Base-by-base conservation (phyloP, 345 rosid species). In the Arabis alpina region DNA sequence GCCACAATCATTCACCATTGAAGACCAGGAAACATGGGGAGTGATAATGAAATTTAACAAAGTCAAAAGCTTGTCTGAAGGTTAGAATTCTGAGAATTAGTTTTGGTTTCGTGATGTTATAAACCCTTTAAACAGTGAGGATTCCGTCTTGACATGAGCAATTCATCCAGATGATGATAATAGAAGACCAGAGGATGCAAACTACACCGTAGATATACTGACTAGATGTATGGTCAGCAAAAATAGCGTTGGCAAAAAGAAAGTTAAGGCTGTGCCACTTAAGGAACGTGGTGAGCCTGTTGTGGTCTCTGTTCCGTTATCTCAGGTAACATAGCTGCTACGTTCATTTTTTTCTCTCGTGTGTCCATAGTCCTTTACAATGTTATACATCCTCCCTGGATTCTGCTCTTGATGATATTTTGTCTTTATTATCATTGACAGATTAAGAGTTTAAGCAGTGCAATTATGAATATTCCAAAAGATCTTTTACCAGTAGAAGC, bases 401-500 rank as follows among this genome's bases (percentile, higher is more conserved):
- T 56, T 45, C 49, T 51, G 50, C 13, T 61, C 41, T 49, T 51
- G 10, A 42, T 63, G 66, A 42, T 64, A 50, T 41, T 73, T 52
- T 44, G 43, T 13, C 54, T 44, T 74, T 61, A 73, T 78, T 72
- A 41, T 73, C 45, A 70, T 71, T 53, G 45, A 73, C 88, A 94
- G 99, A 86, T 94, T 63, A 68, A 77, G 60, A 79, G 80, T 72
- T 75, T 94, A 77, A 94, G 97, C 68, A 86, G 90, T 73, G 95
- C 90, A 49, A 83, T 91, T 58, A 76, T 89, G 80, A 76, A 84
- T 60, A 82, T 91, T 80, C 74, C 91, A 42, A 87, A 86, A 76
- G 96, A 94, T 74, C 95, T 91, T 77, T 72, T 91, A 81, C 87
- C 95, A 5, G 59, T 86, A 68, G 93, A 86, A 83, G 91, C 92